Evolutionary conservation across 352 stramenopile genomes (phyloP).

Genomic region (Globisporangium heterothallicum): DNA sequence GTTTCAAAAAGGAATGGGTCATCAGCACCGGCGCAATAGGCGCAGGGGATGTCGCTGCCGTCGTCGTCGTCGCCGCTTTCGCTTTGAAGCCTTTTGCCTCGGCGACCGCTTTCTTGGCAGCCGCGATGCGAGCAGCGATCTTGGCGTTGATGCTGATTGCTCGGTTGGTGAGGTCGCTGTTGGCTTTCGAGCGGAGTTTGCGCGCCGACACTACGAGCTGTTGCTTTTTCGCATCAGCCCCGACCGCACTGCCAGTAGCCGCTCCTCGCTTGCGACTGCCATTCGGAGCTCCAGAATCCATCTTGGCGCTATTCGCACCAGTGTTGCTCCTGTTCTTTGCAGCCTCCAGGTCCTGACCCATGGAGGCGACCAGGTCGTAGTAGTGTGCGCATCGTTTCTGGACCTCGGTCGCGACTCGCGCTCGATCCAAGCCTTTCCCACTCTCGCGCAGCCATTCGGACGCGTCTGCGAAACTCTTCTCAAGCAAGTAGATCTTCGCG

Average conservation of each 20-base stretch:
- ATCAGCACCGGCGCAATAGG: slow-evolving; percentile 5
- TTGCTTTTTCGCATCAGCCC: slow-evolving; percentile 6
- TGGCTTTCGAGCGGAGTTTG: background rate
- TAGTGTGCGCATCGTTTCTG: slow-evolving; percentile 13
- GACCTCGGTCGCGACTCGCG: slow-evolving; percentile 1
- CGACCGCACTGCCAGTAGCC: background rate
- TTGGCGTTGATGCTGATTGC: background rate
- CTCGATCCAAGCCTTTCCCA: background rate
- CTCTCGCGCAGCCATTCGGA: slow-evolving; percentile 9
- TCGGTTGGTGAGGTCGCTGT: background rate
- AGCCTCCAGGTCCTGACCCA: slow-evolving; percentile 1
- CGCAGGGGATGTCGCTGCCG: background rate
- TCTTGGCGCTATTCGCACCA: background rate
- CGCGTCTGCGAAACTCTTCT: slow-evolving; percentile 15
- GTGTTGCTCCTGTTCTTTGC: background rate
- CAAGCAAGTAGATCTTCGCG: slow-evolving; percentile 18
- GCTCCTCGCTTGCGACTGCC: slow-evolving; percentile 3
- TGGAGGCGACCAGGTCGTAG: slow-evolving; percentile 12
- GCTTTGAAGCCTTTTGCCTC: background rate
- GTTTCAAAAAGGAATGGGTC: slow-evolving; percentile 12
- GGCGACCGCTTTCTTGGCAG: background rate
- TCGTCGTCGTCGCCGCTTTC: background rate
- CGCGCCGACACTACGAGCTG: background rate
- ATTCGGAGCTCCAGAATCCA: background rate
- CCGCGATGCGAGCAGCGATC: background rate